Evolutionary conservation across 305 asterid genomes (phyloP).

Genomic region (Striga hermonthica): DNA sequence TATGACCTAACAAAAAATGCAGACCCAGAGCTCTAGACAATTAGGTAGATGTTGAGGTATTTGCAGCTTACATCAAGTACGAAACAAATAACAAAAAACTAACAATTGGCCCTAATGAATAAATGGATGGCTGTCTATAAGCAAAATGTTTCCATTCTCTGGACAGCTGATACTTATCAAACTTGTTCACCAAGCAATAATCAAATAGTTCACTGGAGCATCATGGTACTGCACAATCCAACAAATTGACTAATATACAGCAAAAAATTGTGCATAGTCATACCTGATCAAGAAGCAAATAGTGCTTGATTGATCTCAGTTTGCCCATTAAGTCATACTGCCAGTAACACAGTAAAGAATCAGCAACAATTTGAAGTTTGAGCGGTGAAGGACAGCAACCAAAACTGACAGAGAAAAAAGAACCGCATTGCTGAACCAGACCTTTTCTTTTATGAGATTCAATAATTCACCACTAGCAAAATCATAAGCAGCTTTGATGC

Average conservation of each 20-base stretch:
- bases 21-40: slow-evolving; percentile 6
- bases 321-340: slow-evolving; percentile 98
- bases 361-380: slow-evolving; percentile 29
- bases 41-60: slow-evolving; percentile 16
- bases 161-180: background rate
- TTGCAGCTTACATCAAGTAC: slow-evolving; percentile 19
- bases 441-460: slow-evolving; percentile 92
- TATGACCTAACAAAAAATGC: background rate
- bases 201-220: slow-evolving; percentile 16
- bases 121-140: slow-evolving; percentile 6
- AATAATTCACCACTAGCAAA: slow-evolving; percentile 96
- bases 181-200: slow-evolving; percentile 18
- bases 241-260: slow-evolving; percentile 16
- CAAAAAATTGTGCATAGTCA: slow-evolving; percentile 22
- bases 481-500: slow-evolving; percentile 92
- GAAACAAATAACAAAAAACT: background rate
- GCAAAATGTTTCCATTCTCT: slow-evolving; percentile 10
- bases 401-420: slow-evolving; percentile 23
- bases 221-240: slow-evolving; percentile 7
- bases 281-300: slow-evolving; percentile 99
- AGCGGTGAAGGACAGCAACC: background rate
- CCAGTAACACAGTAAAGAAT: slow-evolving; percentile 34
- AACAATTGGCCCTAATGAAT: slow-evolving; percentile 3
- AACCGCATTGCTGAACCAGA: slow-evolving; percentile 32
- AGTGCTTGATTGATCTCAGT: slow-evolving; percentile 93